Conservation (phyloP, 129 eudicot species). For the Flaveria ramosissima region DNA sequence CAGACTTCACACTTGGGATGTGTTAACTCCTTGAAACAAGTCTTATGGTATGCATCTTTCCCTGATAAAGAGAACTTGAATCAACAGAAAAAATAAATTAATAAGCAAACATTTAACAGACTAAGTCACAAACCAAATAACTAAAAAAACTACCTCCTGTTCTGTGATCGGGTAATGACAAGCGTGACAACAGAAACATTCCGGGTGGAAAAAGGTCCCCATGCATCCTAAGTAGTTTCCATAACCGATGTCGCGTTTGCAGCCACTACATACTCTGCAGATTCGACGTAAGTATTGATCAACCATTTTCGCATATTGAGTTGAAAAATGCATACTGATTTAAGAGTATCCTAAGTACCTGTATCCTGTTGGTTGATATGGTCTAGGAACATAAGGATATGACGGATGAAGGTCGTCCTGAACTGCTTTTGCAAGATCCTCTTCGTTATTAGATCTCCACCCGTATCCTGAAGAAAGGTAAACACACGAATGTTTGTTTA, state of each 20-base stretch:
- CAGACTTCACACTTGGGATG: constrained; percentile 99
- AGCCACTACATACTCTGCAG: constrained; percentile 84
- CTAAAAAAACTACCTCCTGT: constrained; percentile 65
- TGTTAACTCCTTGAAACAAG: constrained; percentile 89
- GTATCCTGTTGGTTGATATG: constrained; percentile 54
- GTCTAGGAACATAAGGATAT: constrained; percentile 57
- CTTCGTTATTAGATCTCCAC: constrained; percentile 57
- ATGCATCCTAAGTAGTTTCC: constrained; percentile 96
- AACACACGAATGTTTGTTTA: background rate
- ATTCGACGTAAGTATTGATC: background rate
- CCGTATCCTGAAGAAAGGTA: constrained; percentile 49
- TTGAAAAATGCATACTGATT: background rate
- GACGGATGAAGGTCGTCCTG: constrained; percentile 54
- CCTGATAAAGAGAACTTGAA: constrained; percentile 98
- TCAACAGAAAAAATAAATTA: constrained; percentile 47
- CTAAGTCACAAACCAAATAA: background rate
- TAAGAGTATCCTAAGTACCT: constrained; percentile 41
- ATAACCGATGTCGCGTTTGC: constrained; percentile 78
- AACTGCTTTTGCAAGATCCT: constrained; percentile 60
- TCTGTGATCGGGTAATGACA: constrained; percentile 85
- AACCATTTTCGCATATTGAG: constrained; percentile 3
- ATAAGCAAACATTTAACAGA: constrained; percentile 32
- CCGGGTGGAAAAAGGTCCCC: constrained; percentile 89
- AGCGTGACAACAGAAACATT: constrained; percentile 82
- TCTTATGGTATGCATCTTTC: constrained; percentile 82